phyloP scores from a whole-genome alignment of 2,329 filamentous ascomycete species.

The Seiridium cupressi region DNA sequence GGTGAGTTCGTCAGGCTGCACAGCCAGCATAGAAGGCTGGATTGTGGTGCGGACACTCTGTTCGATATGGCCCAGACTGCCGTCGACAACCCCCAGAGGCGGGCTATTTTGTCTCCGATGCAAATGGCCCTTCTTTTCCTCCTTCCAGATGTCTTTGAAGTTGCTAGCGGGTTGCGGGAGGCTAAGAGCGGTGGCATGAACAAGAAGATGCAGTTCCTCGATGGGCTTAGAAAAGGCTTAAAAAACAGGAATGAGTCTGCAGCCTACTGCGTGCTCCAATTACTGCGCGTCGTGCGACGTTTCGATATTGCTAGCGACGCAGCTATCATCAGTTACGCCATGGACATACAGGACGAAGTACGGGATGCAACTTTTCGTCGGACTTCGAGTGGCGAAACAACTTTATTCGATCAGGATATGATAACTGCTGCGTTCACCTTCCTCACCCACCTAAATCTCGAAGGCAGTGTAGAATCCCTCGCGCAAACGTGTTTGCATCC shows the following conservation, averaged over 20 bases:
- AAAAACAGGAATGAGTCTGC: conserved; percentile 65
- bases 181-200: conserved; percentile 59
- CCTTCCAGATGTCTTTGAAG: conserved; percentile 67
- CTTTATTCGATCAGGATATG: conserved; percentile 59
- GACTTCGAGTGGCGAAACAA: conserved; percentile 42
- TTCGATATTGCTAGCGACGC: conserved; percentile 63
- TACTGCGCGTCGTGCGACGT: conserved; percentile 62
- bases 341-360: conserved; percentile 69
- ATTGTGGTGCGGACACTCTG: conserved; percentile 63
- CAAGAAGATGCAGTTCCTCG: conserved; percentile 66
- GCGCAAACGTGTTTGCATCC: conserved; percentile 55
- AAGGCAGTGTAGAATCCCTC: conserved; percentile 55
- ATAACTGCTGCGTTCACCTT: conserved; percentile 68
- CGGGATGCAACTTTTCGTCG: conserved; percentile 63
- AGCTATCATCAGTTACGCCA: conserved; percentile 63
- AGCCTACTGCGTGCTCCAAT: conserved; percentile 62
- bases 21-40: conserved; percentile 57
- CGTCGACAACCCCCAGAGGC: conserved; percentile 55
- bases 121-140: conserved; percentile 63
- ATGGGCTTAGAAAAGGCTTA: conserved; percentile 60
- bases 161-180: conserved; percentile 65
- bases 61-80: conserved; percentile 68
- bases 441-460: conserved; percentile 60
- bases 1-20: conserved; percentile 65
- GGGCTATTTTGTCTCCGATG: conserved; percentile 57